Evolutionary conservation across 2,329 filamentous ascomycete species (phyloP), one percentile per base, ranked within the genome.

Genomic region (Aureobasidium sp.): DNA sequence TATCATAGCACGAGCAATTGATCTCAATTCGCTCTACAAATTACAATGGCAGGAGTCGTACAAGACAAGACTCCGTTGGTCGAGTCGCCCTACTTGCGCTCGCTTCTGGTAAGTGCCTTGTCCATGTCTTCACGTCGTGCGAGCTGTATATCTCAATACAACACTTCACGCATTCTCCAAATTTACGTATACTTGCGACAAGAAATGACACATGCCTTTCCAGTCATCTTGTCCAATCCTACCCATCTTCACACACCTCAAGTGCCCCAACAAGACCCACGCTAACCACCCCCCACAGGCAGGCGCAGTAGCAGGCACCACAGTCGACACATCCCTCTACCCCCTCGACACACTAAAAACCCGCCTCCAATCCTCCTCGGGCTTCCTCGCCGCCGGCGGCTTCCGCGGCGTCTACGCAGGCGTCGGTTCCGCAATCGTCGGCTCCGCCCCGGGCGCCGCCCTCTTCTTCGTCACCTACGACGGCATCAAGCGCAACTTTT

Each of bases 281-380:
- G 49, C 51, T 36, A 14, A 41, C 42, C 56, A 58, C 67, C 64
- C 27, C 42, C 42, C 60, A 53, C 70, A 88, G 81, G 91, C 94
- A 68, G 94, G 94, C 75, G 94, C 87, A 71, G 80, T 97, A 67
- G 94, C 94, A 68, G 94, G 94, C 72, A 94, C 94, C 52, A 96
- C 92, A 15, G 94, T 97, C 76, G 94, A 99, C 83, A 87, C 96
- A 71, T 91, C 91, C 62, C 90, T 99, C 72, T 99, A 90, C 80
- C 94, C 94, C 0, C 91, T 99, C 81, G 95, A 99, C 83, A 99
- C 94, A 0, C 87, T 99, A 73, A 99, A 99, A 79, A 99, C 95
- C 47, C 91, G 94, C 17, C 90, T 99, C 7, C 94, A 99, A 79
- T 91, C 91, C 66, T 84, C 84, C 52, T 74, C 82, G 62, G 86